Evolutionary conservation across 768 basidiomycete species (phyloP).

Genomic region (Suillus plorans): DNA sequence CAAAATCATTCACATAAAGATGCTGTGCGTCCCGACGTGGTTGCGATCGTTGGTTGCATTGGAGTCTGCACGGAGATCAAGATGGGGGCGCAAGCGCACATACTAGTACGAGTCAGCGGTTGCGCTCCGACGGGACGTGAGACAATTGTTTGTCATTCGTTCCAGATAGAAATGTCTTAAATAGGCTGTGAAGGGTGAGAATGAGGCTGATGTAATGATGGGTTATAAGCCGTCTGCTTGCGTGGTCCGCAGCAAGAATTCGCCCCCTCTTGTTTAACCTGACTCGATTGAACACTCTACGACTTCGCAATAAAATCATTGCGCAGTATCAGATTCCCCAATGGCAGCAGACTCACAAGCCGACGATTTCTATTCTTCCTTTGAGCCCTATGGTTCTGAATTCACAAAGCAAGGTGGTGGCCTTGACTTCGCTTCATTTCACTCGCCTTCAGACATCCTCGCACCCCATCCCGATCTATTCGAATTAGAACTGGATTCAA

Average conservation of each 20-base stretch:
- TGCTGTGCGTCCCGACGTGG: neutral
- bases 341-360: slow-evolving; percentile 31
- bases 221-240: slow-evolving; percentile 31
- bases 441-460: slow-evolving; percentile 65
- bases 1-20: neutral
- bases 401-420: slow-evolving; percentile 41
- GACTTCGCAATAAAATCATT: slow-evolving; percentile 13
- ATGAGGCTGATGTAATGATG: slow-evolving; percentile 31
- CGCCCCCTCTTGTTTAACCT: slow-evolving; percentile 14
- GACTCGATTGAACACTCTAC: slow-evolving; percentile 9
- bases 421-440: slow-evolving; percentile 70
- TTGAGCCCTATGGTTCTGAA: slow-evolving; percentile 36
- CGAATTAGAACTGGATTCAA: slow-evolving; percentile 77
- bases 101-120: neutral
- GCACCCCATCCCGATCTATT: slow-evolving; percentile 82
- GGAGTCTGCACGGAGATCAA: neutral
- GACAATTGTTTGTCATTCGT: slow-evolving; percentile 6
- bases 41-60: neutral
- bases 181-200: slow-evolving; percentile 30
- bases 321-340: slow-evolving; percentile 25
- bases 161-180: slow-evolving; percentile 1
- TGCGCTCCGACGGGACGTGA: slow-evolving; percentile 2
- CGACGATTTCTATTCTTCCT: slow-evolving; percentile 33
- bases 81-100: neutral
- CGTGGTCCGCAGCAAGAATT: slow-evolving; percentile 34